These are phyloP conservation scores for Crucibulum laeve DNA, from an alignment of 768 basidiomycete species.

Conservation along the genomic window DNA sequence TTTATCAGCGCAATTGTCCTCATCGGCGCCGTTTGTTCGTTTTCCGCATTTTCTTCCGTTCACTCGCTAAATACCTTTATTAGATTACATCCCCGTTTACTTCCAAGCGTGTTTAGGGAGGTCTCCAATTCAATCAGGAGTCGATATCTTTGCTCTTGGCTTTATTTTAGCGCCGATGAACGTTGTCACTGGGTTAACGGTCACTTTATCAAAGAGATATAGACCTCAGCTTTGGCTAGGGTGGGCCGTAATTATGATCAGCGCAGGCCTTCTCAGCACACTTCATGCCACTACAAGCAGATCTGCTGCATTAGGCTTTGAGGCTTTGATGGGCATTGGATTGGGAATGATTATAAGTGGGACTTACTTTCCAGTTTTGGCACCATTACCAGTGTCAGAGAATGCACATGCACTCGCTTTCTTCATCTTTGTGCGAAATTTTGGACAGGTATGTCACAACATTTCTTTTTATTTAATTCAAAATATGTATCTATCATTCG, in stretches of 20 bases:
- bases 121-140: slow-evolving; percentile 30
- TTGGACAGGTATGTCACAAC: slow-evolving; percentile 24
- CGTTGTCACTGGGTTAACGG: slow-evolving; percentile 27
- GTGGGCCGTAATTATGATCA: slow-evolving; percentile 31
- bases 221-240: slow-evolving; percentile 24
- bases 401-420: slow-evolving; percentile 41
- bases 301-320: slow-evolving; percentile 12
- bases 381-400: slow-evolving; percentile 32
- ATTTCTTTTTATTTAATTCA: not conserved
- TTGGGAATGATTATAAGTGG: slow-evolving; percentile 13
- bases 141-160: slow-evolving; percentile 26
- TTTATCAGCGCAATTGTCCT: not conserved
- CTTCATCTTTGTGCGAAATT: slow-evolving; percentile 31
- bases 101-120: slow-evolving; percentile 38
- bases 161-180: slow-evolving; percentile 32
- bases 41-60: not conserved
- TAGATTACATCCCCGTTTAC: slow-evolving; percentile 37
- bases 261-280: slow-evolving; percentile 24
- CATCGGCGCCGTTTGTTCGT: not conserved
- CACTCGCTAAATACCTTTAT: not conserved
- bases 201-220: slow-evolving; percentile 27
- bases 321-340: slow-evolving; percentile 15
- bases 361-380: slow-evolving; percentile 38
- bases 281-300: slow-evolving; percentile 11
- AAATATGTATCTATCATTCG: slow-evolving; percentile 1